phyloP scores from a whole-genome alignment of 768 basidiomycete genomes.

The Symmetrospora coprosmae region DNA sequence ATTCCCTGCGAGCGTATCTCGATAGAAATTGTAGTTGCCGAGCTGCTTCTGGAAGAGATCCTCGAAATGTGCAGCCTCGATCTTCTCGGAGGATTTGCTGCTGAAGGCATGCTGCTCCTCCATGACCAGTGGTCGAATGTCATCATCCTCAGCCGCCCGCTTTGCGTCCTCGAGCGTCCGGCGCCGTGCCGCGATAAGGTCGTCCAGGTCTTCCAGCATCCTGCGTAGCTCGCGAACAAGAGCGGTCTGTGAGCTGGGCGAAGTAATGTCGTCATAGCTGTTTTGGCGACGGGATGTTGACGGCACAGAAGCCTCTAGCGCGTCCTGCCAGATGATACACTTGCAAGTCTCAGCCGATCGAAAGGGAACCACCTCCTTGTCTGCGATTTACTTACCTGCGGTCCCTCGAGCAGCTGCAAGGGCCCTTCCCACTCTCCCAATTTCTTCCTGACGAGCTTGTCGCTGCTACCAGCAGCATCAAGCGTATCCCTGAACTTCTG shows the following conservation, averaged over 20 bases:
- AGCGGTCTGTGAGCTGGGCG: conserved; percentile 35
- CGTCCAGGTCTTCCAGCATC: conserved; percentile 65
- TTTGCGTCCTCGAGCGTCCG: conserved; percentile 54
- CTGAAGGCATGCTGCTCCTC: conserved; percentile 54
- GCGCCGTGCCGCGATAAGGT: conserved; percentile 49
- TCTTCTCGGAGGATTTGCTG: conserved; percentile 38
- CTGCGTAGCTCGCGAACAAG: conserved; percentile 58
- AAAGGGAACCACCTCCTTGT: neutral
- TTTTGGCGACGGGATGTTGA: conserved; percentile 36
- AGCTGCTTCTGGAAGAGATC: conserved; percentile 64
- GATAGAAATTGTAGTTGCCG: conserved; percentile 60
- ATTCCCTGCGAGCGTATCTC: conserved; percentile 45
- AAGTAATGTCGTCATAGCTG: conserved; percentile 32
- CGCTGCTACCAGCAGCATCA: conserved; percentile 56
- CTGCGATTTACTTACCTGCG: conserved; percentile 41
- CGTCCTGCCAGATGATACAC: no score
- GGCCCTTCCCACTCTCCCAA: conserved; percentile 76
- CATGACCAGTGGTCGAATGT: conserved; percentile 56
- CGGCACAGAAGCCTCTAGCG: conserved; percentile 55
- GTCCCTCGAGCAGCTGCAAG: conserved; percentile 57
- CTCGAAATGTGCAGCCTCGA: conserved; percentile 71
- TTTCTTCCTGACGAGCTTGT: conserved; percentile 60
- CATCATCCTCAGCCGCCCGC: conserved; percentile 51
- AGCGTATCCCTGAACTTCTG: conserved; percentile 59
- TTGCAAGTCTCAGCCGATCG: no score